Percentiles rank a stretch among this genome's conserved stretches.
These are phyloP conservation scores for Tetrastigma voinierianum DNA, from an alignment of 164 flowering plant species.

Conservation along the genomic window DNA sequence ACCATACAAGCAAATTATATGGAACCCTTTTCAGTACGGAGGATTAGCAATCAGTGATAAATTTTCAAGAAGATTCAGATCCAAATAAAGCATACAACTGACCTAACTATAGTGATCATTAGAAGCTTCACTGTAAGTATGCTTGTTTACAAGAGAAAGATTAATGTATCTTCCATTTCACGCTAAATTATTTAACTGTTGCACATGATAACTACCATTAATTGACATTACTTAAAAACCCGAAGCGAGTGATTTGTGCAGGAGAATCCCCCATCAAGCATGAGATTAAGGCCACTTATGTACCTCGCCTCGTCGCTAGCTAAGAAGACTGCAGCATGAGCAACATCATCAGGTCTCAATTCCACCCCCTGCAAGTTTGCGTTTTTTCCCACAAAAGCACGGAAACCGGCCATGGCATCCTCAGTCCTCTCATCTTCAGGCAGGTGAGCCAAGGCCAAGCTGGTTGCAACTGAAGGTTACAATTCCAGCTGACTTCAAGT, in stretches of 20 bases:
- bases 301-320: slow-evolving; percentile 83
- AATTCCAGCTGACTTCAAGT: slow-evolving; percentile 90
- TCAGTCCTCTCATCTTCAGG: slow-evolving; percentile 71
- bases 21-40: too few species aligned
- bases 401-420: slow-evolving; percentile 48
- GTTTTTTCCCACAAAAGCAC: slow-evolving; percentile 31
- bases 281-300: slow-evolving; percentile 72
- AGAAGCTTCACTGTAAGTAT: too few species aligned
- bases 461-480: slow-evolving; percentile 72
- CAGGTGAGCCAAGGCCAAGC: slow-evolving; percentile 64
- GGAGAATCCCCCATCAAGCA: slow-evolving; percentile 86
- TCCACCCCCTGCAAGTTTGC: slow-evolving; percentile 69
- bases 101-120: too few species aligned
- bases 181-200: too few species aligned
- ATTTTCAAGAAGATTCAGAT: too few species aligned
- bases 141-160: too few species aligned
- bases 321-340: slow-evolving; percentile 69
- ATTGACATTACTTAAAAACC: slow-evolving; percentile 49
- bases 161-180: too few species aligned
- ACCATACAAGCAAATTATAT: too few species aligned
- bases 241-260: slow-evolving; percentile 55
- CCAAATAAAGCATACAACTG: too few species aligned
- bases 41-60: too few species aligned
- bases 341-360: slow-evolving; percentile 66
- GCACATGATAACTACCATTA: too few species aligned